Base-by-base conservation (phyloP, 2,329 filamentous ascomycete genomes). In the Dothideomycetes sp. region DNA sequence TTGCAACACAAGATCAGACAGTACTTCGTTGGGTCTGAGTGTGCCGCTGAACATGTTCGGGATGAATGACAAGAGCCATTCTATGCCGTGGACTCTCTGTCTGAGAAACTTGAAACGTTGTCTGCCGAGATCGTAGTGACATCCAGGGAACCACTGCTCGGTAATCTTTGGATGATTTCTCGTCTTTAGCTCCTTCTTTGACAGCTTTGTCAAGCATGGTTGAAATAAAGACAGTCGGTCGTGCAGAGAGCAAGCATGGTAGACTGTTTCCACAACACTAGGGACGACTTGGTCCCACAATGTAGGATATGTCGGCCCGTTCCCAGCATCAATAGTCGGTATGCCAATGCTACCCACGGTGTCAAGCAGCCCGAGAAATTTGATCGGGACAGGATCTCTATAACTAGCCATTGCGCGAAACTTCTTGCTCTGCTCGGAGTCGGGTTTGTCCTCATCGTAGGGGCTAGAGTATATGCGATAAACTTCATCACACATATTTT, bases 101-200 rank as follows among this genome's bases (percentile, higher is more conserved):
- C 57, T 43, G 3, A 60, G 34, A 39, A 60, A 61, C 18, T 56
- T 50, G 41, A 59, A 61, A 0, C 50, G 50, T 44, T 59, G 54
- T 12, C 57, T 51, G 1, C 58, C 57, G 14, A 60, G 29, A 36
- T 61, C 58, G 42, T 60, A 60, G 31, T 61, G 58, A n/a, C 52
- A 54, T 18, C 57, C 57, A 2, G 58, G 58, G 22, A 61, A 59
- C 58, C 57, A 61, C 17, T 41, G 45, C 36, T 60, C 56, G 17
- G 51, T 44, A 3, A 59, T 50, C 0, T 45, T 30, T 8, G 40
- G 37, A 2, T 41, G 44, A 16, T 46, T 42, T 15, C 50, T 43
- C 22, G 7, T 7, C 22, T 27, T 27, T 12, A 7, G 22, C 4
- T 37, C 22, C 1, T 34, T 17, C 4, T 41, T 34, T 5, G 10